Evolutionary conservation across 129 eudicot species (phyloP), one percentile per base, ranked within the genome.

Genomic region (Artemisia tridentata): DNA sequence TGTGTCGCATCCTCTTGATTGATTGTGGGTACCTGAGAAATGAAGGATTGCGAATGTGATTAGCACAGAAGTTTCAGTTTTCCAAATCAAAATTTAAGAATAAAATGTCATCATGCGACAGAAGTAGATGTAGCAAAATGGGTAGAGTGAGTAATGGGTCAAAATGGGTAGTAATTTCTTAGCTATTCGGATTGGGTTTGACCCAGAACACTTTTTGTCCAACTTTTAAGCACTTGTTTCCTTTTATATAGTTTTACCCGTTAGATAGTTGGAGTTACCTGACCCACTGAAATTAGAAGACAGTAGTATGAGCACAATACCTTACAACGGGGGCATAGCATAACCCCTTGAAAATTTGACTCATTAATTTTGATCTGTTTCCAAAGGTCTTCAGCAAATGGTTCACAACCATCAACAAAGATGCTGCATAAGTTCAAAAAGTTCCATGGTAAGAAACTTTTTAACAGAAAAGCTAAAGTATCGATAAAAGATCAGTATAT

Each of bases 381-480:
- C 98, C 98, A 88, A n/a, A 86, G 55, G 73, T 91, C 98, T 71
- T 88, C 98, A 5, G 83, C 77, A 81, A 73, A 91, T 27, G 98
- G 78, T 75, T 74, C 87, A 79, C 98, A 91, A 18, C 98, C 95
- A 72, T 84, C 87, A 11, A 88, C 88, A 34, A 83, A 69, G 43
- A 92, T 85, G 79, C 96, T 92, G 85, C 71, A 74, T 72, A 75
- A 75, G 57, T 67, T 38, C 57, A 75, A 75, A 54, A 56, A 27
- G 15, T 63, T 65, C 53, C 20, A 49, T 20, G 25, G 31, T 58
- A 38, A 59, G 23, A 75, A 21, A 25, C 27, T 54, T 10, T 1
- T 54, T 68, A 55, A 6, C 1, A 23, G 1, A 70, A 55, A 54
- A 69, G 51, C 74, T 53, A 34, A 70, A 15, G 45, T 7, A 38